phyloP scores from a whole-genome alignment of 768 basidiomycete species.

The Neoboletus magnificus region DNA sequence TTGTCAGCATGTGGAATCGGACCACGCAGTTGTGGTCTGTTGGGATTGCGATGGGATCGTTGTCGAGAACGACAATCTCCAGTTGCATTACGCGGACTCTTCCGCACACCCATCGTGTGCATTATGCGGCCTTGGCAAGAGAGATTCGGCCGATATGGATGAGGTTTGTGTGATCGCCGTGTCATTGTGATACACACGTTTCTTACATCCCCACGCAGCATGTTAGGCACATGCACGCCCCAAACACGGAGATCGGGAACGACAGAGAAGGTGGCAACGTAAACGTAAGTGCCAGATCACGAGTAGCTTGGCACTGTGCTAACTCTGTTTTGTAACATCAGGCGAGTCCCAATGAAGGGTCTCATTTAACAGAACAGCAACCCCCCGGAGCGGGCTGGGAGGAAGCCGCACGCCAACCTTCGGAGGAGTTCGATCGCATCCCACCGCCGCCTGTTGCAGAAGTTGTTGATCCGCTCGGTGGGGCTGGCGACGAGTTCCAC shows the following conservation, averaged over 20 bases:
- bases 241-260: constrained; percentile 1
- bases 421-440: background rate
- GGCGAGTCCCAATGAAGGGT: background rate
- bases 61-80: constrained; percentile 18
- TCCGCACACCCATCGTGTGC: constrained; percentile 20
- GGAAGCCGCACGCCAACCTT: background rate
- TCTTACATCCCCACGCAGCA: constrained; percentile 18
- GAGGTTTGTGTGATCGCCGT: constrained; percentile 16
- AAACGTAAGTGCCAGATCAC: background rate
- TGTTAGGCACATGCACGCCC: constrained; percentile 13
- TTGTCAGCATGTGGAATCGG: constrained; percentile 22
- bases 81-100: constrained; percentile 23
- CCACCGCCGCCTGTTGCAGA: background rate
- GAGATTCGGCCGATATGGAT: constrained; percentile 11
- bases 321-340: constrained; percentile 1
- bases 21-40: constrained; percentile 26
- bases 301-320: background rate
- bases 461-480: background rate
- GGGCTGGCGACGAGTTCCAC: background rate
- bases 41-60: constrained; percentile 30
- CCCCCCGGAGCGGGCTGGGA: background rate
- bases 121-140: constrained; percentile 18
- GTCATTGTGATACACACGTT: background rate
- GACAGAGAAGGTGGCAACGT: background rate
- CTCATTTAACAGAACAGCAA: background rate